These are phyloP conservation scores for Panicum hallii DNA, from an alignment of 202 grass and related monocot species.

Conservation along the genomic window DNA sequence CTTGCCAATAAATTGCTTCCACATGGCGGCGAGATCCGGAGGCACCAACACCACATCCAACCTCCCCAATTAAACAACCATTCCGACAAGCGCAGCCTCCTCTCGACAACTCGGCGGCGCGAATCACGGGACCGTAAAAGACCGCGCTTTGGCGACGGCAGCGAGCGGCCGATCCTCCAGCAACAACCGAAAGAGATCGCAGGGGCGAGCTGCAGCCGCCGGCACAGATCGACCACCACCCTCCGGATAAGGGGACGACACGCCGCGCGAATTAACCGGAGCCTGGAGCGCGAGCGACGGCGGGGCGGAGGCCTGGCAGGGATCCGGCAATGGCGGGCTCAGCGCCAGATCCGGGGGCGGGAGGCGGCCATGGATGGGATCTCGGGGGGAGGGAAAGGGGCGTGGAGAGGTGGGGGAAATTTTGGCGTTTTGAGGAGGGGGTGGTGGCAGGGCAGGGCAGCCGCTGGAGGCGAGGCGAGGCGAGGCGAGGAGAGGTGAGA, in stretches of 20 bases:
- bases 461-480: slow-evolving; percentile 8
- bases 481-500: neutral
- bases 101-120: slow-evolving; percentile 18
- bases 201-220: neutral
- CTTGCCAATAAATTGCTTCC: slow-evolving; percentile 91
- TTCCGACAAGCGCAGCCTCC: slow-evolving; percentile 11
- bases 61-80: slow-evolving; percentile 38
- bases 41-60: slow-evolving; percentile 57
- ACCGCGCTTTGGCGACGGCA: slow-evolving; percentile 33
- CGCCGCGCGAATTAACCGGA: slow-evolving; percentile 18
- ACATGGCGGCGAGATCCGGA: slow-evolving; percentile 69
- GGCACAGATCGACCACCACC: slow-evolving; percentile 26
- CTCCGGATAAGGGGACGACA: neutral
- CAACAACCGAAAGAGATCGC: neutral
- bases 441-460: slow-evolving; percentile 19
- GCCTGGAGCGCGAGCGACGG: slow-evolving; percentile 5
- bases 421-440: slow-evolving; percentile 60
- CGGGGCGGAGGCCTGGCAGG: slow-evolving; percentile 13
- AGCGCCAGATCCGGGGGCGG: slow-evolving; percentile 68
- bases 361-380: slow-evolving; percentile 70
- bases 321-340: slow-evolving; percentile 62
- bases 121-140: slow-evolving; percentile 32
- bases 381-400: slow-evolving; percentile 53
- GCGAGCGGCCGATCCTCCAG: slow-evolving; percentile 15
- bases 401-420: slow-evolving; percentile 42